phyloP scores from a whole-genome alignment of 129 eudicot genomes.

The Tagetes patula region DNA sequence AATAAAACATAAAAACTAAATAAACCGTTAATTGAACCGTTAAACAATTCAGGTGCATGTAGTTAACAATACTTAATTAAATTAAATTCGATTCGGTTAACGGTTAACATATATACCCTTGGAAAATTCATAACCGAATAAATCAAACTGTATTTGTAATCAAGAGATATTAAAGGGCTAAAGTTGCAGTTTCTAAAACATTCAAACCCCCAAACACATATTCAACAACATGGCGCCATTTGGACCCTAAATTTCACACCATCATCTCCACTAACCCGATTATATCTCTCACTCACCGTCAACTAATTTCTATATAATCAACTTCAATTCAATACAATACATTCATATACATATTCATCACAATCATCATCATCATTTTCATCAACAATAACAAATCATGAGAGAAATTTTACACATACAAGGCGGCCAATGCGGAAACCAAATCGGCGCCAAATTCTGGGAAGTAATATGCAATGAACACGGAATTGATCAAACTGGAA shows the following conservation, averaged over 20 bases:
- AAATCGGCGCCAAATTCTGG: conserved; percentile 90
- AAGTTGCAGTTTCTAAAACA: background rate
- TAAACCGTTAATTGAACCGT: too few species aligned
- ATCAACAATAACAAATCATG: conserved; percentile 33
- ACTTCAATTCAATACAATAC: background rate
- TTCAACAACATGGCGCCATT: conserved; percentile 34
- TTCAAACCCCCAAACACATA: conserved; percentile 22
- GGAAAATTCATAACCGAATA: too few species aligned
- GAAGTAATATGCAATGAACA: conserved; percentile 85
- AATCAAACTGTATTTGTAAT: background rate
- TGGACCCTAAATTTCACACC: conserved; percentile 31
- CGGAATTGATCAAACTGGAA: conserved; percentile 70
- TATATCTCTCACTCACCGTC: conserved; percentile 19
- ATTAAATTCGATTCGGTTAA: too few species aligned
- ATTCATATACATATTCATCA: background rate
- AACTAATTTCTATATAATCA: conserved; percentile 11
- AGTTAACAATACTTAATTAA: too few species aligned
- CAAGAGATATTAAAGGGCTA: conserved; percentile 16
- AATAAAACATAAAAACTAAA: too few species aligned
- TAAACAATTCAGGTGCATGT: too few species aligned
- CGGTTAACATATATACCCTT: background rate
- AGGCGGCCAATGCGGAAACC: conserved; percentile 97
- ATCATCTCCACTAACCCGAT: conserved; percentile 31
- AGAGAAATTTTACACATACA: conserved; percentile 89
- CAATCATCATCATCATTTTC: background rate